Evolutionary conservation across 257 asterid genomes (phyloP).

Genomic region (Solanum medicagineum): DNA sequence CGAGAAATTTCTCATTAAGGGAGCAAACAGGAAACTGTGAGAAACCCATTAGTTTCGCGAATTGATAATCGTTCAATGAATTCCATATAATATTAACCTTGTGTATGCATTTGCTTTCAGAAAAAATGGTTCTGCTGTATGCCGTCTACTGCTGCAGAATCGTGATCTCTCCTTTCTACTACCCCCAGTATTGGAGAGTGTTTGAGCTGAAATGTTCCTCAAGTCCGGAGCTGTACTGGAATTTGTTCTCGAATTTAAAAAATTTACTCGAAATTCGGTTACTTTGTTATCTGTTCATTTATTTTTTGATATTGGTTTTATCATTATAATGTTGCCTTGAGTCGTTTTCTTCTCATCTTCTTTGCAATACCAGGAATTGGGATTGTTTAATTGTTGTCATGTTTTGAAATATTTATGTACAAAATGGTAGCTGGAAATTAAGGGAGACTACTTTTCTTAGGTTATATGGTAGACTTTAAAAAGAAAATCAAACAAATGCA

Average conservation of each 20-base stretch:
- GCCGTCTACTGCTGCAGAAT: conserved; percentile 12
- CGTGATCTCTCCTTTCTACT: not conserved
- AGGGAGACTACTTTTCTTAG: too few relatives aligned
- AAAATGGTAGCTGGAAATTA: too few relatives aligned
- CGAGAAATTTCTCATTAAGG: not conserved
- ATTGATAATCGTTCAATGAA: not conserved
- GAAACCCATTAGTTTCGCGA: not conserved
- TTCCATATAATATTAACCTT: not conserved
- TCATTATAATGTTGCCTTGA: not conserved
- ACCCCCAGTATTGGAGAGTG: not conserved
- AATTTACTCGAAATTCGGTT: not conserved
- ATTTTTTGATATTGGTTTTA: not conserved
- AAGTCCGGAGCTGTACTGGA: conserved; percentile 13
- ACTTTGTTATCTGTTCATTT: not conserved
- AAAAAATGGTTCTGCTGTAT: conserved; percentile 23
- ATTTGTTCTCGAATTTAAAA: not conserved
- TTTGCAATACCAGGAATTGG: not conserved
- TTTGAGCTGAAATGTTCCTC: conserved; percentile 1
- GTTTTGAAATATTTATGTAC: not conserved
- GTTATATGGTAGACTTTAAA: too few relatives aligned
- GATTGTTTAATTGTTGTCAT: not conserved
- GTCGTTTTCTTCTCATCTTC: not conserved
- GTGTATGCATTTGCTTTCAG: conserved; percentile 8
- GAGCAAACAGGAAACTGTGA: not conserved
- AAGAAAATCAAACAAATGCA: too few relatives aligned